These are phyloP conservation scores for Verticillium nubilum DNA, from an alignment of 2,329 filamentous ascomycete species.

Conservation along the genomic window DNA sequence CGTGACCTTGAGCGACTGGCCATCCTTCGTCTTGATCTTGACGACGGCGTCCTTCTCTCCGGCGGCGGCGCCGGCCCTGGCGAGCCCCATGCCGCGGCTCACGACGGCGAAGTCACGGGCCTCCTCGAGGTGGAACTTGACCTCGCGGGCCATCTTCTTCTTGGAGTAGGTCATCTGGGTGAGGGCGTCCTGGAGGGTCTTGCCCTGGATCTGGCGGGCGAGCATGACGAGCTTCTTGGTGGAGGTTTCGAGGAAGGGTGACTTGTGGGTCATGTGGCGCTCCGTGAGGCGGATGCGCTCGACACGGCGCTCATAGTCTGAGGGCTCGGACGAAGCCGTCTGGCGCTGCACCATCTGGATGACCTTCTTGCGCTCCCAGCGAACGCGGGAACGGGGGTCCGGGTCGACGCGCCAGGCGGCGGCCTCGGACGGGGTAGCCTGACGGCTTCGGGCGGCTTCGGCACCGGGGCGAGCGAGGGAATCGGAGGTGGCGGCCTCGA, in stretches of 20 bases:
- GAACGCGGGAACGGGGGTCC: slow-evolving; percentile 61
- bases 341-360: slow-evolving; percentile 67
- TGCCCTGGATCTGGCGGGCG: slow-evolving; percentile 83
- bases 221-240: slow-evolving; percentile 88
- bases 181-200: slow-evolving; percentile 90
- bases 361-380: slow-evolving; percentile 81
- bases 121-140: slow-evolving; percentile 72
- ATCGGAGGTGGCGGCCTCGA: slow-evolving; percentile 22
- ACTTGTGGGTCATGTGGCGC: slow-evolving; percentile 51
- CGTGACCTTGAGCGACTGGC: slow-evolving; percentile 62
- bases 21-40: slow-evolving; percentile 68
- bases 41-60: slow-evolving; percentile 18
- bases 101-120: slow-evolving; percentile 79
- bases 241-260: slow-evolving; percentile 72
- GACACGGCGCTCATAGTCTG: slow-evolving; percentile 42
- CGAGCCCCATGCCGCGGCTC: slow-evolving; percentile 77
- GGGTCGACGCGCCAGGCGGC: slow-evolving; percentile 68
- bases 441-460: slow-evolving; percentile 11
- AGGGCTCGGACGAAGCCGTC: slow-evolving; percentile 48
- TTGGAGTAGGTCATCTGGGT: slow-evolving; percentile 92
- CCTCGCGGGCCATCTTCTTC: slow-evolving; percentile 83
- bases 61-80: slow-evolving; percentile 29
- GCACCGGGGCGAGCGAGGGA: slow-evolving; percentile 1
- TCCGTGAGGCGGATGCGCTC: slow-evolving; percentile 64
- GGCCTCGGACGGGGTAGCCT: slow-evolving; percentile 32